Base-by-base conservation (phyloP, 169 alveolate species). In the Plasmodium coatneyi region DNA sequence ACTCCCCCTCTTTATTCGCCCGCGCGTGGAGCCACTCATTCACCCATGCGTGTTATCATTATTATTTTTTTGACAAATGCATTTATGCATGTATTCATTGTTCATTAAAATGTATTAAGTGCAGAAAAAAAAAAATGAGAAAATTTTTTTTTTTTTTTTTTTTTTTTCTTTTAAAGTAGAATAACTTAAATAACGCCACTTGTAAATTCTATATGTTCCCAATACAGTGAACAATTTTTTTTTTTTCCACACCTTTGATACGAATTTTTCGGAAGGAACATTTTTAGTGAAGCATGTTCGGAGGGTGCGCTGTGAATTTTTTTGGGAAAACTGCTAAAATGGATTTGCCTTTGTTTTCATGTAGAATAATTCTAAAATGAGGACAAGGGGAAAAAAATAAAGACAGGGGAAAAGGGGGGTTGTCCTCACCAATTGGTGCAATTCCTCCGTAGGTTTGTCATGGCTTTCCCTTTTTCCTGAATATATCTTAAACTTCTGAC, bases 121-220 rank as follows among this genome's bases (percentile, higher is more conserved):
- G 74, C 10, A 60, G 14, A n/a, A 79, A 79, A 72, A 72, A 72
- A 72, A 72, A 34, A 72, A 79, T 19, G 10, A 79, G 14, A 70
- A 79, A 32, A 32, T 10, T 43, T 79, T 43, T 16, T 25, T 79
- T 49, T 60, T 60, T 60, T 60, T 60, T 60, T 60, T 60, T 60
- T 60, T 60, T 60, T 60, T 16, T 5, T 12, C 16, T 66, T 66
- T 66, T 66, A 66, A 66, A 66, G 36, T 66, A 66, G 76, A 66
- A 66, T 25, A 66, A 41, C 34, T 19, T 79, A 81, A 81, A 52
- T 52, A 30, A 56, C 89, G 25, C 54, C 41, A 36, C 60, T 81
- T 81, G 80, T 81, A 81, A 81, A 81, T 81, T 81, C 78, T 81
- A 81, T 10, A 76, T 54, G 66, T 46, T 39, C 66, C 56, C 49